phyloP scores from a whole-genome alignment of 228 moss, liverwort and hornwort genomes.

The Sphagnum fallax region DNA sequence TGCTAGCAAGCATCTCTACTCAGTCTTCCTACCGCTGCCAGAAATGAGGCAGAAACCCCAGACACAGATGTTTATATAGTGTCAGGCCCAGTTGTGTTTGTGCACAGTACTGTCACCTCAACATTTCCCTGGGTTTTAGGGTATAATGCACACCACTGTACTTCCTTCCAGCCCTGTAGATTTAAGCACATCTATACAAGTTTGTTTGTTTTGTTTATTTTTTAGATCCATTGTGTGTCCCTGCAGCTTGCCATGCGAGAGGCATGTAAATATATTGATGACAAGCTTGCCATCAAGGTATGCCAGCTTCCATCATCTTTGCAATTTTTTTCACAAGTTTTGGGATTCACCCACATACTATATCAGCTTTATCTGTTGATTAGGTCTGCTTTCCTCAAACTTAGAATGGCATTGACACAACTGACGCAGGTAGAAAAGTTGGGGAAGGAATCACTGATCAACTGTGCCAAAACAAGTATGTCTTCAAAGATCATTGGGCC shows the following conservation, averaged over 20 bases:
- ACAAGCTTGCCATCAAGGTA: conserved; percentile 80
- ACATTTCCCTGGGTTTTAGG: background rate
- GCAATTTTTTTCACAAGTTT: no score
- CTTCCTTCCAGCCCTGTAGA: background rate
- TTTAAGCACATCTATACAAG: no score
- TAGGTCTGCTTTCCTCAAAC: no score
- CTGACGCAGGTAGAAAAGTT: conserved; percentile 73
- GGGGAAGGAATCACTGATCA: conserved; percentile 77
- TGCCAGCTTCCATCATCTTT: no score
- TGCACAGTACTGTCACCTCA: background rate
- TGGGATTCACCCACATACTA: no score
- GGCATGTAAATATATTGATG: conserved; percentile 83
- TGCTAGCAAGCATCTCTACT: no score
- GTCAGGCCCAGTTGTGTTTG: no score
- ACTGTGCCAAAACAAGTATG: conserved; percentile 89
- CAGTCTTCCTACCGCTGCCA: no score
- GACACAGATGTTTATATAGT: background rate
- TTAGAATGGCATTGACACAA: no score
- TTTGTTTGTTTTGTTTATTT: background rate
- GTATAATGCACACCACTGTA: background rate
- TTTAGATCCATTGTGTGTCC: background rate
- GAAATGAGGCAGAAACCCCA: no score
- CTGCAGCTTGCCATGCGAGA: conserved; percentile 90
- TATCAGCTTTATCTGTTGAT: no score
- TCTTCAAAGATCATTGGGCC: conserved; percentile 89